A percentile compares a stretch with the other conserved stretches of the same genome.
Conservation (phyloP, 139 green algal species). For the Micractinium sp. region DNA sequence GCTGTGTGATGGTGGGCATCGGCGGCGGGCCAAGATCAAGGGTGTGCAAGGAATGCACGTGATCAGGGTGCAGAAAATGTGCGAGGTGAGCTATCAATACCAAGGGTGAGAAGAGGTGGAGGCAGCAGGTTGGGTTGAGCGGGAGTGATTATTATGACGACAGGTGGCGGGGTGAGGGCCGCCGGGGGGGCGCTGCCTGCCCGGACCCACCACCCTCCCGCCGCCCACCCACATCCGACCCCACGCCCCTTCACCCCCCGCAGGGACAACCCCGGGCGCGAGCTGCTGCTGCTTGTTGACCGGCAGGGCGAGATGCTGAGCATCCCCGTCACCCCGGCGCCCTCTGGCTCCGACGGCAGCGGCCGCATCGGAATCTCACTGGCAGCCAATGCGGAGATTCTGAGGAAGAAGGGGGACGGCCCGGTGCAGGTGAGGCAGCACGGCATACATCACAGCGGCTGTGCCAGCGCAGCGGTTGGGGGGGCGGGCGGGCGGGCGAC, state of each 20-base stretch:
- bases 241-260: not conserved
- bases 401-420: slow-evolving; percentile 46
- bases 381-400: slow-evolving; percentile 69
- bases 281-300: slow-evolving; percentile 41
- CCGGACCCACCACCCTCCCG: not conserved
- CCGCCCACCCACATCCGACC: not conserved
- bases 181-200: too few relatives aligned
- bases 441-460: too few relatives aligned
- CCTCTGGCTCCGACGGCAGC: slow-evolving; percentile 57
- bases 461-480: not conserved
- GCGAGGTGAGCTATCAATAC: too few relatives aligned
- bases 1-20: too few relatives aligned
- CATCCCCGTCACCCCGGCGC: slow-evolving; percentile 46
- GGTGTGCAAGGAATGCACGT: too few relatives aligned
- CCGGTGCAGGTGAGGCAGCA: slow-evolving; percentile 17
- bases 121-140: too few relatives aligned
- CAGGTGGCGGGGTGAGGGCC: too few relatives aligned
- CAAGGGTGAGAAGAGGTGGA: too few relatives aligned
- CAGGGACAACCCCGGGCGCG: slow-evolving; percentile 51
- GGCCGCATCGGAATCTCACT: slow-evolving; percentile 93
- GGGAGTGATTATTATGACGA: too few relatives aligned
- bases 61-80: too few relatives aligned
- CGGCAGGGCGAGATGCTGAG: slow-evolving; percentile 40
- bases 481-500: too few relatives aligned
- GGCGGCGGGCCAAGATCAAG: too few relatives aligned